Evolutionary conservation across 306 rosid species (phyloP).

Genomic region (Trichosanthes truncata): DNA sequence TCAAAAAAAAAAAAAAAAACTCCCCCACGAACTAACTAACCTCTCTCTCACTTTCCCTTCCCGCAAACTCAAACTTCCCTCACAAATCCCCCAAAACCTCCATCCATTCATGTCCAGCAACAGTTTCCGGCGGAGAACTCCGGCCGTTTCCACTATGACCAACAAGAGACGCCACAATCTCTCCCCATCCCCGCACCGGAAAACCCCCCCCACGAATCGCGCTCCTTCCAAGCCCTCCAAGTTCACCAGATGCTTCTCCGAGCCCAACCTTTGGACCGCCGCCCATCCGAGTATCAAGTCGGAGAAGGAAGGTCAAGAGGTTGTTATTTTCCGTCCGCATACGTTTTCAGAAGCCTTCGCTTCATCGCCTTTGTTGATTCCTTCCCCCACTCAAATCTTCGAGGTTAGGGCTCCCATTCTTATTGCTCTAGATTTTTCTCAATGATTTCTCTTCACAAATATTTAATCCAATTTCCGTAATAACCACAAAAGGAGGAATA

Average conservation of each 20-base stretch:
- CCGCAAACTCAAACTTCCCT: neutral
- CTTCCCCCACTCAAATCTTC: neutral
- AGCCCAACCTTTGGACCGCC: neutral
- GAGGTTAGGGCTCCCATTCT: constrained; percentile 1
- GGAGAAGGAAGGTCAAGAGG: neutral
- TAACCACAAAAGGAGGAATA: neutral
- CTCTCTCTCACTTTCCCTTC: neutral
- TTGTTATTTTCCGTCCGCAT: neutral
- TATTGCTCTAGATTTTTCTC: neutral
- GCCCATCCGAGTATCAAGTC: neutral
- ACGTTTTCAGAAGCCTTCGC: constrained; percentile 6
- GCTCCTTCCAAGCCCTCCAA: neutral
- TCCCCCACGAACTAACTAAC: constrained; percentile 8
- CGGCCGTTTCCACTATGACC: neutral
- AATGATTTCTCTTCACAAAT: neutral
- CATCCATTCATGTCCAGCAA: neutral
- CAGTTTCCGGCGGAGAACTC: neutral
- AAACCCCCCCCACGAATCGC: neutral
- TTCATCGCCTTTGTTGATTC: constrained; percentile 4
- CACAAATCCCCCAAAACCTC: neutral
- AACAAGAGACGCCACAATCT: neutral
- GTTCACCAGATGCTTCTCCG: neutral
- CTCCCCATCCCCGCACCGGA: neutral
- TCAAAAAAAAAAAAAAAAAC: too few species aligned
- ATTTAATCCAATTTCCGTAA: neutral